Evolutionary conservation across 179 eudicot species (phyloP).

Genomic region (Spergularia azorica): DNA sequence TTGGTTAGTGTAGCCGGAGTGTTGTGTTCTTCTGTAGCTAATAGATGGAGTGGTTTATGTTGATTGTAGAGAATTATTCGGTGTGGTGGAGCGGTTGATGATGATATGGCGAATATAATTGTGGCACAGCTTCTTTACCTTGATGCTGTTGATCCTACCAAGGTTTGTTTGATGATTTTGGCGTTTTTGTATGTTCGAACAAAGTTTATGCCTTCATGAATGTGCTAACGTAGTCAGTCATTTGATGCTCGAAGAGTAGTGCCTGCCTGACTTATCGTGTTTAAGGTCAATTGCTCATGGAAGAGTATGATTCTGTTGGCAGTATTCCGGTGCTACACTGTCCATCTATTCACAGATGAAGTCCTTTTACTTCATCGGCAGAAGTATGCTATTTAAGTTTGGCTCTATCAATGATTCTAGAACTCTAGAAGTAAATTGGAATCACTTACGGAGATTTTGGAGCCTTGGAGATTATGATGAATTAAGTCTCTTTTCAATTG

Average conservation of each 20-base stretch:
- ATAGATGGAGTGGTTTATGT: neutral
- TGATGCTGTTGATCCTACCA: conserved; percentile 89
- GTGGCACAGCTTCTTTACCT: conserved; percentile 95
- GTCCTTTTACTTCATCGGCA: no score
- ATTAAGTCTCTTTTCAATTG: neutral
- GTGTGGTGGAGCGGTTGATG: conserved; percentile 92
- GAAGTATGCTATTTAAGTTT: no score
- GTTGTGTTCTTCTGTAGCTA: neutral
- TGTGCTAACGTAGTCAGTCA: neutral
- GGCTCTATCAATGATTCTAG: no score
- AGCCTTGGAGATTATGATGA: neutral
- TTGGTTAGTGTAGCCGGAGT: neutral
- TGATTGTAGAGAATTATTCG: conserved; percentile 74
- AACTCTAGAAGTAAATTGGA: no score
- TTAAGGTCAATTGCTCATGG: no score
- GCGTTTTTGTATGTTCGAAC: neutral
- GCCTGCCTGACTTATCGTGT: neutral
- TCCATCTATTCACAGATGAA: no score
- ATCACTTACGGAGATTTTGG: no score
- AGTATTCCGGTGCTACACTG: neutral
- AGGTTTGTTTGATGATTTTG: conserved; percentile 42
- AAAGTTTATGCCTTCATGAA: neutral
- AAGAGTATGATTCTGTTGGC: no score
- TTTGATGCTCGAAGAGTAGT: neutral
- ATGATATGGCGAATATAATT: conserved; percentile 93